Evolutionary conservation across 2,329 filamentous ascomycete species (phyloP).

Genomic region (Xylariaceae sp.): DNA sequence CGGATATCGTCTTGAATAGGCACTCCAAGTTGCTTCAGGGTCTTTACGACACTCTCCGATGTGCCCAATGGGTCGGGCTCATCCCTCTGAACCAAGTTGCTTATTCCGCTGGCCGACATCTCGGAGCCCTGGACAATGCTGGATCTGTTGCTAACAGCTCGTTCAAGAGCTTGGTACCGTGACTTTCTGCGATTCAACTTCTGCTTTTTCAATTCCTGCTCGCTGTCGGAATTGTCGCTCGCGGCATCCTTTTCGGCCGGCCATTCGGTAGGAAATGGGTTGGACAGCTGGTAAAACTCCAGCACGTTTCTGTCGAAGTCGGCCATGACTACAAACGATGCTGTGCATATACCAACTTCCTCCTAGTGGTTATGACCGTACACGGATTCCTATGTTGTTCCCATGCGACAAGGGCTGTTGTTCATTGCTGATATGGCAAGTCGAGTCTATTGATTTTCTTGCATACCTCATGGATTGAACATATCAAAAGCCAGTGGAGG

Average conservation of each 20-base stretch:
- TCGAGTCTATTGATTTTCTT: neutral
- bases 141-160: constrained; percentile 69
- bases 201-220: constrained; percentile 51
- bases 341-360: constrained; percentile 10
- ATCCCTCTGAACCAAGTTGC: constrained; percentile 83
- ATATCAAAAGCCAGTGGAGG: no score
- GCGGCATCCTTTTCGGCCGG: constrained; percentile 70
- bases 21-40: constrained; percentile 75
- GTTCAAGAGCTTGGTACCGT: constrained; percentile 82
- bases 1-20: constrained; percentile 82
- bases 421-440: neutral
- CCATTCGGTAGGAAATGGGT: constrained; percentile 81
- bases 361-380: constrained; percentile 11
- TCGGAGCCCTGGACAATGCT: constrained; percentile 70
- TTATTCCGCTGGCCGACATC: constrained; percentile 65
- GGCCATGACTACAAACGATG: constrained; percentile 50
- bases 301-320: constrained; percentile 78
- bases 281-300: constrained; percentile 86
- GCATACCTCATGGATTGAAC: neutral
- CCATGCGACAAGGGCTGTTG: constrained; percentile 8
- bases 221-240: constrained; percentile 67
- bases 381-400: constrained; percentile 9
- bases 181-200: constrained; percentile 67
- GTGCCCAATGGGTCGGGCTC: constrained; percentile 91
- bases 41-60: constrained; percentile 81